Base-by-base conservation (phyloP, 2,329 filamentous ascomycete genomes). In the Nemania bipapillata region DNA sequence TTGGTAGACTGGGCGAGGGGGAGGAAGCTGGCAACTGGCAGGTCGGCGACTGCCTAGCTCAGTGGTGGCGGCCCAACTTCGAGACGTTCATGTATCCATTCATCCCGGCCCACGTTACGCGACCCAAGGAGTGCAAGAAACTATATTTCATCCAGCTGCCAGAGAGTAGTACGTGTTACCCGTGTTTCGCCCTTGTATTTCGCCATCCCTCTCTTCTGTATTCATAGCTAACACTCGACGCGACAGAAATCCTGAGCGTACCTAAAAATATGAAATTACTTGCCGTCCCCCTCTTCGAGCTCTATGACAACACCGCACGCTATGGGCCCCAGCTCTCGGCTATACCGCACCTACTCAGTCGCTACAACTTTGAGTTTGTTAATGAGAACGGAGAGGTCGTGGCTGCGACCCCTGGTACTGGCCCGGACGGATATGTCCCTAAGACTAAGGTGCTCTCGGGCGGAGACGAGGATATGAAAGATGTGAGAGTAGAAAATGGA, bases 51-150 rank as follows among this genome's bases (percentile, higher is more conserved):
- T 97, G 94, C 56, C 86, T 99, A 65, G 95, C 96, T 62, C 94
- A 97, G 83, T 99, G 96, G 96, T 99, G 95, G 94, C 87, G 96
- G 66, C 96, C 96, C 62, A 99, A 98, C 84, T 97, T 98, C 79
- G 96, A 99, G 85, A 98, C 96, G 1, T 98, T 98, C 86, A 97
- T 99, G 94, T 99, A 99, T 80, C 96, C 96, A 0, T 99, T 97
- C 81, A 91, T 98, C 65, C 96, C 96, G 7, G 93, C 94, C 20
- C 96, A 99, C 82, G 93, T 97, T 70, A 97, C 95, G 20, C 87
- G 96, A 60, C 96, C 96, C 7, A 99, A 99, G 85, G 96, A 99
- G 84, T 97, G 95, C 85, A 99, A 99, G 86, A 99, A 99, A 86
- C 86, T 98, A 49, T 99, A 98, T 82, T 94, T 98, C 70, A 97